Conservation (phyloP, 176 grass and related monocot species). For the Metroxylon sagu region DNA sequence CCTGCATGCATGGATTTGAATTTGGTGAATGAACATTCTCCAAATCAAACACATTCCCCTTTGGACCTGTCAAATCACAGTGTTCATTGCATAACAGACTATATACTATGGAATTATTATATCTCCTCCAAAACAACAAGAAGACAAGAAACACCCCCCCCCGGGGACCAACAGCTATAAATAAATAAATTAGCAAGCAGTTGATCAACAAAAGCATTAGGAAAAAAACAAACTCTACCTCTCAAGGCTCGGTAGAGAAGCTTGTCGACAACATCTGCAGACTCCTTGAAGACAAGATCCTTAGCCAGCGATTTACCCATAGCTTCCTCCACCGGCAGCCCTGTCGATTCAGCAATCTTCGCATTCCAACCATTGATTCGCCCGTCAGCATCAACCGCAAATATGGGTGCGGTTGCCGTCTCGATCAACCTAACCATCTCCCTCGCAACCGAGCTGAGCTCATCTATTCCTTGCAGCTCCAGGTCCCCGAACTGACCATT, state of each 20-base stretch:
- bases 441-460: slow-evolving; percentile 74
- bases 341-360: slow-evolving; percentile 81
- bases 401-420: slow-evolving; percentile 84
- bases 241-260: slow-evolving; percentile 63
- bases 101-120: too few species aligned
- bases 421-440: slow-evolving; percentile 97
- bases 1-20: slow-evolving; percentile 52
- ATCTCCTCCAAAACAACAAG: too few species aligned
- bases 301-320: slow-evolving; percentile 91
- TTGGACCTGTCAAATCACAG: too few species aligned
- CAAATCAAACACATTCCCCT: too few species aligned
- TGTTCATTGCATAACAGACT: too few species aligned
- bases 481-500: slow-evolving; percentile 54
- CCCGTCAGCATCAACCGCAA: slow-evolving; percentile 80
- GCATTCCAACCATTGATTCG: slow-evolving; percentile 98
- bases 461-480: slow-evolving; percentile 78
- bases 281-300: slow-evolving; percentile 87
- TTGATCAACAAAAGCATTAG: neutral
- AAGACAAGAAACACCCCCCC: too few species aligned
- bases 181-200: too few species aligned
- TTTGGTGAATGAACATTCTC: slow-evolving; percentile 1
- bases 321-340: slow-evolving; percentile 78
- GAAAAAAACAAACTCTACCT: slow-evolving; percentile 41
- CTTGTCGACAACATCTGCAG: slow-evolving; percentile 50
- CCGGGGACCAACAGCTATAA: too few species aligned